Percentiles rank a stretch among this genome's conserved stretches.
Conservation (phyloP, 108 stramenopile genomes). For the Cyclotella atomus region DNA sequence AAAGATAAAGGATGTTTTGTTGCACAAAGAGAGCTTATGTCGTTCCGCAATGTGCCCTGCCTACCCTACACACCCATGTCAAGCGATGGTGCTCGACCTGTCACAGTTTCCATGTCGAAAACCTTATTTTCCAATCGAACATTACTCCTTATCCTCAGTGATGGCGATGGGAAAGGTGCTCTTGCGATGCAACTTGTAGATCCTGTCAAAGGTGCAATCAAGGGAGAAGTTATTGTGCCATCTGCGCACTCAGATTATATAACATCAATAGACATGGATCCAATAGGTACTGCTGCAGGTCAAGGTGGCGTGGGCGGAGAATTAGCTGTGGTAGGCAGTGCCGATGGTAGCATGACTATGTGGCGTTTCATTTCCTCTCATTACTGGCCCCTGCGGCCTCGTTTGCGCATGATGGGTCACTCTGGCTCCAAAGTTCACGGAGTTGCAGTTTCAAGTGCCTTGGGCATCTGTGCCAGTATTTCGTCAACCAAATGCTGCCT, state of each 20-base stretch:
- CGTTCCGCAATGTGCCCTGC: slow-evolving; percentile 83
- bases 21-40: slow-evolving; percentile 85
- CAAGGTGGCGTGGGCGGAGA: slow-evolving; percentile 89
- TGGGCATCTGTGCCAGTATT: slow-evolving; percentile 79
- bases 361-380: slow-evolving; percentile 92
- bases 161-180: slow-evolving; percentile 81
- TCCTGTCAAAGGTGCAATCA: slow-evolving; percentile 77
- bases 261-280: slow-evolving; percentile 81
- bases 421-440: slow-evolving; percentile 63
- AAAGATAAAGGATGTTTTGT: slow-evolving; percentile 84
- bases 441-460: slow-evolving; percentile 70
- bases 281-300: slow-evolving; percentile 83
- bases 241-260: slow-evolving; percentile 75
- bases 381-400: slow-evolving; percentile 81
- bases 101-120: slow-evolving; percentile 64
- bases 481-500: slow-evolving; percentile 74
- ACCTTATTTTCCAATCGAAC: slow-evolving; percentile 86
- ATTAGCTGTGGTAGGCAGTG: slow-evolving; percentile 85
- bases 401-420: slow-evolving; percentile 76
- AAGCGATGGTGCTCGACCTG: slow-evolving; percentile 27
- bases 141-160: slow-evolving; percentile 81
- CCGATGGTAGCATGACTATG: slow-evolving; percentile 77
- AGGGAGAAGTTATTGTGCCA: slow-evolving; percentile 75
- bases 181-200: slow-evolving; percentile 88
- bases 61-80: slow-evolving; percentile 55